Percentiles rank a stretch among this genome's conserved stretches.
Evolutionary conservation across 2,329 filamentous ascomycete genomes (phyloP).

Genomic region (Arthrocladium fulminans): DNA sequence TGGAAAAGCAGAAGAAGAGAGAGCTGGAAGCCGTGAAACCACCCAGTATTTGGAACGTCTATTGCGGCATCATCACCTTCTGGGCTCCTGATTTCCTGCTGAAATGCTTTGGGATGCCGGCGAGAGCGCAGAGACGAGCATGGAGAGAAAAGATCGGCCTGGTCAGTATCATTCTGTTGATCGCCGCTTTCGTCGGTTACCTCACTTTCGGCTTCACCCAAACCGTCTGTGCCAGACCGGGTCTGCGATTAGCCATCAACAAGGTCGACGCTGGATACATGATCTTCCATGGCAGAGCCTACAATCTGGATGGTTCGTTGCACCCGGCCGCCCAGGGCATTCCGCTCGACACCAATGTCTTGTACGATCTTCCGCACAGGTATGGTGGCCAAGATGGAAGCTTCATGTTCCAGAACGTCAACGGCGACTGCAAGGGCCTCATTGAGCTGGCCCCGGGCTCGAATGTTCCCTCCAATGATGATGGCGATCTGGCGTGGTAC

Average conservation of each 20-base stretch:
- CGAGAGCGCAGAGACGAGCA: conserved; percentile 78
- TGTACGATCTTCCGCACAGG: conserved; percentile 75
- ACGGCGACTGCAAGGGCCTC: conserved; percentile 86
- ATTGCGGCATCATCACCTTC: conserved; percentile 88
- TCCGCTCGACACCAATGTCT: conserved; percentile 62
- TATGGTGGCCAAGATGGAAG: conserved; percentile 86
- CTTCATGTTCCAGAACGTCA: conserved; percentile 97
- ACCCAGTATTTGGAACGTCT: conserved; percentile 87
- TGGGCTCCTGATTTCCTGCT: conserved; percentile 85
- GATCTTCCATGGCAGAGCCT: conserved; percentile 92
- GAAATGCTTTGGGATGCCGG: conserved; percentile 72
- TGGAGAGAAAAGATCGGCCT: conserved; percentile 98
- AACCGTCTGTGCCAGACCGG: conserved; percentile 68
- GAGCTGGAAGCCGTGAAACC: conserved; percentile 59
- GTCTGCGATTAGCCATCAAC: conserved; percentile 69
- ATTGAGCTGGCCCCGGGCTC: conserved; percentile 65
- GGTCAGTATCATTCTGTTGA: conserved; percentile 81
- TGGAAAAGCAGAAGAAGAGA: conserved; percentile 53
- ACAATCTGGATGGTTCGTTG: conserved; percentile 65
- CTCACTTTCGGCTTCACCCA: conserved; percentile 93
- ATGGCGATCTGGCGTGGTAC: conserved; percentile 83
- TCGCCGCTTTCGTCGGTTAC: conserved; percentile 86
- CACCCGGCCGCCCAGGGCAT: conserved; percentile 79
- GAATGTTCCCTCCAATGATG: conserved; percentile 66
- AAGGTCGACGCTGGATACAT: conserved; percentile 74